A percentile compares a stretch with the other conserved stretches of the same genome.
Conservation (phyloP, 2,329 filamentous ascomycete species). For the Fusarium dimerum region DNA sequence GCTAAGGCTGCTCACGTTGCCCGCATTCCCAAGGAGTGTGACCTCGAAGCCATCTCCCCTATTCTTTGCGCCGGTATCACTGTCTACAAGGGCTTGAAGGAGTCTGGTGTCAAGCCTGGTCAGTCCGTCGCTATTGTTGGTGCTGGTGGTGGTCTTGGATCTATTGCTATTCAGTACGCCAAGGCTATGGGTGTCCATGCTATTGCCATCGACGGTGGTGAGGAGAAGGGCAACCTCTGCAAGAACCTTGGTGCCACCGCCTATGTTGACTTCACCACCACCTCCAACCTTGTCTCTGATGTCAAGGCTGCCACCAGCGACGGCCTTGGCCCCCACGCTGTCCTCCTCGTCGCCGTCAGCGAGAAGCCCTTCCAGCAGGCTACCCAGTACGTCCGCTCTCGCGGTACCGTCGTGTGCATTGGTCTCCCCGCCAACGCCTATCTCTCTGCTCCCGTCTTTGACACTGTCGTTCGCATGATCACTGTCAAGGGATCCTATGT, state of each 20-base stretch:
- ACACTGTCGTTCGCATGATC: constrained; percentile 87
- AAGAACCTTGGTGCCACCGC: constrained; percentile 67
- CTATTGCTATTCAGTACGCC: constrained; percentile 80
- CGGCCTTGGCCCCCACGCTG: constrained; percentile 82
- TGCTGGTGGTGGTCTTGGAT: constrained; percentile 80
- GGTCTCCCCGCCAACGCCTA: constrained; percentile 81
- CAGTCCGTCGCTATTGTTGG: constrained; percentile 83
- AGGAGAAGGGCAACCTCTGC: constrained; percentile 75
- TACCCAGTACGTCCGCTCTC: constrained; percentile 79
- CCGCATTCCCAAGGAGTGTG: constrained; percentile 74
- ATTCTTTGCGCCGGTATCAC: constrained; percentile 85
- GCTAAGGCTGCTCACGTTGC: constrained; percentile 85
- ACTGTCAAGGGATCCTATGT: constrained; percentile 92
- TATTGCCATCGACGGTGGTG: constrained; percentile 81
- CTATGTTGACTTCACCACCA: constrained; percentile 80
- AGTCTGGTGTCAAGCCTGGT: constrained; percentile 72
- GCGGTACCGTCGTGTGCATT: constrained; percentile 83
- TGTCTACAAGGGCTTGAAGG: constrained; percentile 90
- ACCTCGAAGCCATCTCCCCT: constrained; percentile 76
- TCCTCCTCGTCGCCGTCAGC: constrained; percentile 79
- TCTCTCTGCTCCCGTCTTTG: constrained; percentile 83
- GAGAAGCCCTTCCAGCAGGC: constrained; percentile 98
- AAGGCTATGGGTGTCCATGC: constrained; percentile 83
- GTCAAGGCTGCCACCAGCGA: constrained; percentile 80
- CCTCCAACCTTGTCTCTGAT: constrained; percentile 77